Base-by-base conservation (phyloP, 371 early-diverging fungal genomes). In the Mortierella sp. region DNA sequence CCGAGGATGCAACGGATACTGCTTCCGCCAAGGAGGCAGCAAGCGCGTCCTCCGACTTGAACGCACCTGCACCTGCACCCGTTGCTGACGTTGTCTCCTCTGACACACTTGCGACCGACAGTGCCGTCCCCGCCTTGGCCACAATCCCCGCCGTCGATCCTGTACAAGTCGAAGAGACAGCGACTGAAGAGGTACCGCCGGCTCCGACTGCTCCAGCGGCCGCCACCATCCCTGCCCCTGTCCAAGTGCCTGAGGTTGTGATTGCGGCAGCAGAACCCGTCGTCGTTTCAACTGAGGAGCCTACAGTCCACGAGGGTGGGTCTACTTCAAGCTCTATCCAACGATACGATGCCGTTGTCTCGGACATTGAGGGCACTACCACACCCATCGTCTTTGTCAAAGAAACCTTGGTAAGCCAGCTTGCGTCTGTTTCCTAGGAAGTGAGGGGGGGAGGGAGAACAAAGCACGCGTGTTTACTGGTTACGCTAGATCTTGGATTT, bases 311-410 rank as follows among this genome's bases (percentile, higher is more conserved):
- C 28, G 48, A 54, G 9, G 56, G 50, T 8, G 30, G 5, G 2
- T 38, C 53, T n/a, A 18, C 45, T 9, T 8, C 26, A 23, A 18
- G 27, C 12, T 19, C 52, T 18, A 48, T 79, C 54, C 62, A 62
- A 21, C 53, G 72, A 5, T 89, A 86, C 68, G 81, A 86, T 56
- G 82, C 81, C 23, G 85, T 93, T 42, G 79, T 96, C 51, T 81
- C 93, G 27, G 96, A 96, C 67, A 94, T 96, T 69, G 97, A 98
- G 78, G 97, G 98, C 24, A 98, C 98, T 6, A 96, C 96, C n/a
- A 96, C 96, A 3, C 94, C 96, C 24, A 95, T 98, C 51, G 89
- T 95, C 13, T 98, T 96, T 86, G 97, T 98, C 19, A 93, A 95
- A 73, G 94, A 95, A 55, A 84, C 83, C 21, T 81, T 98, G 78